phyloP scores from a whole-genome alignment of 2,329 filamentous ascomycete species.

The Lithohypha guttulata region DNA sequence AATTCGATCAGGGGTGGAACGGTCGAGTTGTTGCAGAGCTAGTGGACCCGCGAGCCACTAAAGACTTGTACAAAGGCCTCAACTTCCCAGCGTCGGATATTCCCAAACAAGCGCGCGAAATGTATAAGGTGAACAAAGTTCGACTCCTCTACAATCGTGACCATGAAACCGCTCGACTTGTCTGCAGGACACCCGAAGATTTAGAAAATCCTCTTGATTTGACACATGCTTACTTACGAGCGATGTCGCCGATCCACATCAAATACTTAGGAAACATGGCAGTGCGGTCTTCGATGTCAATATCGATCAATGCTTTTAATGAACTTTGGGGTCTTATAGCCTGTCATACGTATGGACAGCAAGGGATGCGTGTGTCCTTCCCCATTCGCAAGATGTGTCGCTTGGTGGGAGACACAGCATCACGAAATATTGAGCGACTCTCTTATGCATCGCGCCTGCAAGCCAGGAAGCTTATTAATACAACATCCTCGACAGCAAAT shows the following conservation, averaged over 20 bases:
- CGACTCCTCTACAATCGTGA: slow-evolving; percentile 79
- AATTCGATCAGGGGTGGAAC: slow-evolving; percentile 75
- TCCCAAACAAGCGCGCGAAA: slow-evolving; percentile 71
- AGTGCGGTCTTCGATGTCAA: slow-evolving; percentile 88
- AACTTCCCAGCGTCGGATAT: slow-evolving; percentile 85
- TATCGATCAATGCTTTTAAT: slow-evolving; percentile 76
- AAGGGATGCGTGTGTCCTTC: slow-evolving; percentile 83
- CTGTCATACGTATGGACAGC: slow-evolving; percentile 67
- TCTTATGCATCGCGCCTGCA: slow-evolving; percentile 78
- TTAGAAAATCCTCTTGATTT: slow-evolving; percentile 68
- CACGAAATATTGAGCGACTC: slow-evolving; percentile 74
- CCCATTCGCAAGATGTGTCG: slow-evolving; percentile 88
- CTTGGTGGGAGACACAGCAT: slow-evolving; percentile 73
- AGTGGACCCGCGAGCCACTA: slow-evolving; percentile 66
- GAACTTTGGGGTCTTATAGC: slow-evolving; percentile 83
- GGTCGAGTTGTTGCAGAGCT: slow-evolving; percentile 80
- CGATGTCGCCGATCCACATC: slow-evolving; percentile 82
- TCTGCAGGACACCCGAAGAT: slow-evolving; percentile 66
- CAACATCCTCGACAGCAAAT: slow-evolving; percentile 66
- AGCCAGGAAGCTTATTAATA: slow-evolving; percentile 79
- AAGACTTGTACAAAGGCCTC: slow-evolving; percentile 75
- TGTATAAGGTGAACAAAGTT: slow-evolving; percentile 85
- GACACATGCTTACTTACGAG: slow-evolving; percentile 71
- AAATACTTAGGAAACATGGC: slow-evolving; percentile 85
- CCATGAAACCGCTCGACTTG: slow-evolving; percentile 64